These are phyloP conservation scores for Hypholoma fasciculare DNA, from an alignment of 768 basidiomycete genomes.

Conservation along the genomic window DNA sequence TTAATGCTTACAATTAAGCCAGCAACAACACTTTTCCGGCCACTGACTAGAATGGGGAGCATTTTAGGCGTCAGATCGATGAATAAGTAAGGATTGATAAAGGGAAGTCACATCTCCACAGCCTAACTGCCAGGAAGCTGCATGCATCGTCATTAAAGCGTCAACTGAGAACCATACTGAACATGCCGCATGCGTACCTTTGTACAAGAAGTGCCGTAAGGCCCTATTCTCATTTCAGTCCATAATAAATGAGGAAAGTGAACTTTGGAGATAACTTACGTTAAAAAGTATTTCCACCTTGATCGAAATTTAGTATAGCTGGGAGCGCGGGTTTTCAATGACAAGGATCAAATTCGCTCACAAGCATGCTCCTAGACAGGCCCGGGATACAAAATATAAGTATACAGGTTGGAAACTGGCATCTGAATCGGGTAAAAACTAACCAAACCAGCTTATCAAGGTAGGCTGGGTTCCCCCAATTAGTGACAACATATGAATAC, in stretches of 20 bases:
- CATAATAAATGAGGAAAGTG: too few species aligned
- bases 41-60: too few species aligned
- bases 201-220: conserved; percentile 29
- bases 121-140: conserved; percentile 26
- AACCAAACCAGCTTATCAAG: conserved; percentile 21
- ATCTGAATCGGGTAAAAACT: not conserved
- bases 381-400: too few species aligned
- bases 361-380: conserved; percentile 21
- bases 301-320: too few species aligned
- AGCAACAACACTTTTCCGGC: conserved; percentile 20
- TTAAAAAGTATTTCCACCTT: conserved; percentile 28
- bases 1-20: conserved; percentile 14
- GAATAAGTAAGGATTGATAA: too few species aligned
- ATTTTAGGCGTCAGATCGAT: too few species aligned
- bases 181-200: too few species aligned
- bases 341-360: conserved; percentile 9
- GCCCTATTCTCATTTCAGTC: conserved; percentile 12
- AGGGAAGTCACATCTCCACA: conserved; percentile 25
- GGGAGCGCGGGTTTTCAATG: too few species aligned
- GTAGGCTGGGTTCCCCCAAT: conserved; percentile 19
- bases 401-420: too few species aligned
- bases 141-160: not conserved
- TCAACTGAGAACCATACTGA: not conserved
- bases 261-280: conserved; percentile 7
- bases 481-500: conserved; percentile 20